Evolutionary conservation across 1,284 basidiomycete genomes (phyloP).

Genomic region (Moniliella sp.): DNA sequence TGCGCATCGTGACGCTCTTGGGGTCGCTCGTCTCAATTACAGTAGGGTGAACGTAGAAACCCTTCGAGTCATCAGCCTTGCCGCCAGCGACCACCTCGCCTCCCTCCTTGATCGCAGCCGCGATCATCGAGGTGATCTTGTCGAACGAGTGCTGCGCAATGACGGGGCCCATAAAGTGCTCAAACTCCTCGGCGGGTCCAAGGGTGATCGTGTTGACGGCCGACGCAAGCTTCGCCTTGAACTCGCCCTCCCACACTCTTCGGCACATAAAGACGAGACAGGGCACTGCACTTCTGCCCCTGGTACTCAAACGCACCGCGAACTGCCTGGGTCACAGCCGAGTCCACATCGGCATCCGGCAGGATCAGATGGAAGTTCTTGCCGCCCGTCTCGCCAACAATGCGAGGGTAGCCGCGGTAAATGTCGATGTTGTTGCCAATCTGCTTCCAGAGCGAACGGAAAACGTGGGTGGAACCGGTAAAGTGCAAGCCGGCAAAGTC

Average conservation of each 20-base stretch:
- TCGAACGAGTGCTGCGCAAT: conserved; percentile 71
- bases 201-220: conserved; percentile 67
- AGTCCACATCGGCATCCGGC: conserved; percentile 59
- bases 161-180: conserved; percentile 83
- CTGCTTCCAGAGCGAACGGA: conserved; percentile 74
- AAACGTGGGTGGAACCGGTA: conserved; percentile 82
- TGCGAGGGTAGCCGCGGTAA: conserved; percentile 63
- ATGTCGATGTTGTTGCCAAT: conserved; percentile 54
- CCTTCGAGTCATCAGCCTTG: conserved; percentile 60
- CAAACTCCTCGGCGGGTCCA: conserved; percentile 55
- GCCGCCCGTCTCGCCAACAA: conserved; percentile 77
- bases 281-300: conserved; percentile 91
- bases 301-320: conserved; percentile 89
- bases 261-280: conserved; percentile 74
- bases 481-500: conserved; percentile 79
- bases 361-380: conserved; percentile 97
- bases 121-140: conserved; percentile 62
- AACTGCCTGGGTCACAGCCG: conserved; percentile 69
- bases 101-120: conserved; percentile 68
- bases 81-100: conserved; percentile 74
- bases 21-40: conserved; percentile 84
- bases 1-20: conserved; percentile 66
- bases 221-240: conserved; percentile 55
- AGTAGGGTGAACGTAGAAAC: conserved; percentile 82
- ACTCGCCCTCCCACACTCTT: conserved; percentile 59